These are phyloP conservation scores for Colletotrichum brevisporum DNA, from an alignment of 2,329 filamentous ascomycete species.

Conservation along the genomic window DNA sequence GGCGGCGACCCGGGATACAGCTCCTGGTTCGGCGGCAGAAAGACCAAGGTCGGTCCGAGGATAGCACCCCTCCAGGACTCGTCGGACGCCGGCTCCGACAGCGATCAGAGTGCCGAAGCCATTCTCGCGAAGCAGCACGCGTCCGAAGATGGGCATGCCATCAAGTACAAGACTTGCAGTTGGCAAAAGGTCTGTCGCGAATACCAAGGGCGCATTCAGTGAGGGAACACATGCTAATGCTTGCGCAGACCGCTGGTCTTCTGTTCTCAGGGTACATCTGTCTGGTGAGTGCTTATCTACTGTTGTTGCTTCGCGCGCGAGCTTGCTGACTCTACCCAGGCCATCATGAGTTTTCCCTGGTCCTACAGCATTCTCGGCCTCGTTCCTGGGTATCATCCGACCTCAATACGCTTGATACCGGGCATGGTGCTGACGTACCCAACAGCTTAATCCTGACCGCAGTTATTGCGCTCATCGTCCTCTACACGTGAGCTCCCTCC, in stretches of 20 bases:
- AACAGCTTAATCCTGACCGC: slow-evolving; percentile 80
- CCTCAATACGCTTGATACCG: slow-evolving; percentile 40
- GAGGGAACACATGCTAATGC: background rate
- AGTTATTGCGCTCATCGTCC: slow-evolving; percentile 81
- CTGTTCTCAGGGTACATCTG: slow-evolving; percentile 94
- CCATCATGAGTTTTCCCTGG: slow-evolving; percentile 96
- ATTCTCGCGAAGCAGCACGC: slow-evolving; percentile 79
- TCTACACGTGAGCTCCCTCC: slow-evolving; percentile 73
- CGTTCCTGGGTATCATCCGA: slow-evolving; percentile 70
- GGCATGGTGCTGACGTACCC: slow-evolving; percentile 38
- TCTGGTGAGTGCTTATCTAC: slow-evolving; percentile 32
- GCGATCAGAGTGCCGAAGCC: slow-evolving; percentile 61
- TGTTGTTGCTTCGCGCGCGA: too few relatives aligned
- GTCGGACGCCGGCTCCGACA: slow-evolving; percentile 52
- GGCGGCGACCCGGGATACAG: slow-evolving; percentile 35
- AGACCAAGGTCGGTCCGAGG: slow-evolving; percentile 63
- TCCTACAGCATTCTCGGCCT: slow-evolving; percentile 91
- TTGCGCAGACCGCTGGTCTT: slow-evolving; percentile 78
- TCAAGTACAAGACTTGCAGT: slow-evolving; percentile 93
- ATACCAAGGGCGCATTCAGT: background rate
- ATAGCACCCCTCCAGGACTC: slow-evolving; percentile 62
- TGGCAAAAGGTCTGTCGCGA: slow-evolving; percentile 77
- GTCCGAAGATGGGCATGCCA: slow-evolving; percentile 81
- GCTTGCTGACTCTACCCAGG: slow-evolving; percentile 45
- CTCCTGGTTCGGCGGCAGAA: slow-evolving; percentile 53